These are phyloP conservation scores for Podila clonocystis DNA, from an alignment of 192 early-diverging fungal species.

Conservation along the genomic window DNA sequence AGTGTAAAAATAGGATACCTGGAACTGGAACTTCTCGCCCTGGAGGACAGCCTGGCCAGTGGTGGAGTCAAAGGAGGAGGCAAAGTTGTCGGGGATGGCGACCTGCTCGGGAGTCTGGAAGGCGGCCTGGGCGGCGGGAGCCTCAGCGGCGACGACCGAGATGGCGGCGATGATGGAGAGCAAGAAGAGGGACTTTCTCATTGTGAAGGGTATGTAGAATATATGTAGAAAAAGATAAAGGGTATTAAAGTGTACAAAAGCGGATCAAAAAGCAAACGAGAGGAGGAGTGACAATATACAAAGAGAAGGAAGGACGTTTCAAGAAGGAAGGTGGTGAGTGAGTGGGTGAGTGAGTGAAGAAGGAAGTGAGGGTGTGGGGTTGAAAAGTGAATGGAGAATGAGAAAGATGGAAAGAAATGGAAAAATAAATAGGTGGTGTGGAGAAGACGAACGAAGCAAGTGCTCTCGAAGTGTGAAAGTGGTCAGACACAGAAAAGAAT, in stretches of 20 bases:
- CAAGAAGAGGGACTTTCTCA: conserved; percentile 45
- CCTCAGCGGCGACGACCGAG: conserved; percentile 46
- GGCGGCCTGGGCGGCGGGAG: conserved; percentile 40
- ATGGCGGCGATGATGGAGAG: conserved; percentile 49
- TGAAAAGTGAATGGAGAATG: not conserved
- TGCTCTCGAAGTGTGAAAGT: too few relatives aligned
- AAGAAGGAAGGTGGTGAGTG: not conserved
- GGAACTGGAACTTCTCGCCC: conserved; percentile 49
- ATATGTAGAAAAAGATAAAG: not conserved
- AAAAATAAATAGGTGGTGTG: not conserved
- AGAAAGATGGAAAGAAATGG: not conserved
- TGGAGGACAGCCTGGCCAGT: conserved; percentile 21
- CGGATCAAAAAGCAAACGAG: not conserved
- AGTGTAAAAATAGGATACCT: conserved; percentile 15
- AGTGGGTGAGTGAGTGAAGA: conserved; percentile 1
- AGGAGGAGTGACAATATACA: not conserved
- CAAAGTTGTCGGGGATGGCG: conserved; percentile 46
- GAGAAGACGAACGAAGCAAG: too few relatives aligned
- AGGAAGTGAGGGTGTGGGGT: not conserved
- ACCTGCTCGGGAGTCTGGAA: conserved; percentile 34
- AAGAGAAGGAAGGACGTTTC: not conserved
- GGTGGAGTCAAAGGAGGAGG: conserved; percentile 8
- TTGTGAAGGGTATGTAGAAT: not conserved
- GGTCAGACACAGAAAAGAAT: too few relatives aligned
- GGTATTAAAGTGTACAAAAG: conserved; percentile 5